These are phyloP conservation scores for Trypanosoma conorhini DNA, from an alignment of 208 protist genomes.

Conservation along the genomic window DNA sequence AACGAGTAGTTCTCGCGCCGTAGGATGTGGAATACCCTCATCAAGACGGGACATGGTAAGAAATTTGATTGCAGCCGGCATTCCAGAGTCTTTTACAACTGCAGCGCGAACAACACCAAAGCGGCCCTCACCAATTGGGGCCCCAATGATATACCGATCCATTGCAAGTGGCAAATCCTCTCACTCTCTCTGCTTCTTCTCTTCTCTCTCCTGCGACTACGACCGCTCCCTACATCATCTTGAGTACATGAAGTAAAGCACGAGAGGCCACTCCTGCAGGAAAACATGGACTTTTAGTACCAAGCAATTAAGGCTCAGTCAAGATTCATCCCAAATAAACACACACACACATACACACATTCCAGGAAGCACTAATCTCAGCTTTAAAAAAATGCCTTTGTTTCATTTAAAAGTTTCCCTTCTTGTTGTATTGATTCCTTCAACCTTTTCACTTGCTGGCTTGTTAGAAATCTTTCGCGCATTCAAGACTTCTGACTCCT, in stretches of 20 bases:
- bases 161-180: slow-evolving; percentile 28
- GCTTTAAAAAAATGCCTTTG: background rate
- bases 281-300: background rate
- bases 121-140: slow-evolving; percentile 73
- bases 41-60: slow-evolving; percentile 48
- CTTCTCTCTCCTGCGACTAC: background rate
- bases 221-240: background rate
- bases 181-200: background rate
- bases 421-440: background rate
- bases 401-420: background rate
- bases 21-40: slow-evolving; percentile 81
- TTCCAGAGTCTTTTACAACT: slow-evolving; percentile 48
- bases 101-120: slow-evolving; percentile 72
- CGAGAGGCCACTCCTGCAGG: background rate
- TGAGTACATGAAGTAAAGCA: background rate
- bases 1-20: slow-evolving; percentile 76
- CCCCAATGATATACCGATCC: slow-evolving; percentile 60
- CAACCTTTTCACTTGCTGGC: background rate
- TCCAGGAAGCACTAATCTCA: background rate
- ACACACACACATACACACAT: background rate
- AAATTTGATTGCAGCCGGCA: slow-evolving; percentile 70
- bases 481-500: slow-evolving; percentile 5
- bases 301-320: background rate
- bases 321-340: background rate
- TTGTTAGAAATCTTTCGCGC: slow-evolving; percentile 19